These are phyloP conservation scores for Trichoderma harzianum DNA, from an alignment of 2,329 filamentous ascomycete genomes.

Conservation along the genomic window DNA sequence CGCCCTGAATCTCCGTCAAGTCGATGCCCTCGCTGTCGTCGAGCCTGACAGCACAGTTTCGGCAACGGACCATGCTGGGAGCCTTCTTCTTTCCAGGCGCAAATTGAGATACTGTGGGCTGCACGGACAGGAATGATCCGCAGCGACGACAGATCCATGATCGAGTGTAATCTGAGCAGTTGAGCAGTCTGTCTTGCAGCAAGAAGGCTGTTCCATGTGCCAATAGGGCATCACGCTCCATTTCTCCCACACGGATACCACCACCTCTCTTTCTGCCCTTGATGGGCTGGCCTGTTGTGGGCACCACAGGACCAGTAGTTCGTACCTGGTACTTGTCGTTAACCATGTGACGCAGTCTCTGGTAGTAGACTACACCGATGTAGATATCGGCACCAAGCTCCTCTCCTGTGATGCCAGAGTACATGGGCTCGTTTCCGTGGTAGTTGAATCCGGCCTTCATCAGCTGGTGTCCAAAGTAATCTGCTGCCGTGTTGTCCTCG, in stretches of 20 bases:
- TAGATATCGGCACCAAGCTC: conserved; percentile 95
- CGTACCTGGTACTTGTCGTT: conserved; percentile 99
- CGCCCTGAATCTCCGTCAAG: conserved; percentile 56
- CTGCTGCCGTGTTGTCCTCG: conserved; percentile 84
- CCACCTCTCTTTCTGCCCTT: conserved; percentile 95
- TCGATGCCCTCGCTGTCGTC: conserved; percentile 57
- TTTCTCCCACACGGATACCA: conserved; percentile 98
- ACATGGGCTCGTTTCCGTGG: conserved; percentile 98
- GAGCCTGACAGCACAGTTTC: conserved; percentile 66
- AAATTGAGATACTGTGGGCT: conserved; percentile 69
- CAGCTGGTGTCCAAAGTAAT: conserved; percentile 95
- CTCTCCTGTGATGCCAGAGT: conserved; percentile 92
- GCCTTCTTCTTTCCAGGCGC: conserved; percentile 60
- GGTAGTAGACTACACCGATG: conserved; percentile 96
- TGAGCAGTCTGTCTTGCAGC: conserved; percentile 91
- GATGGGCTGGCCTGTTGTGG: conserved; percentile 90
- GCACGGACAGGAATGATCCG: conserved; percentile 85
- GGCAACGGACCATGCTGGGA: conserved; percentile 70
- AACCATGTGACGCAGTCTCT: conserved; percentile 97
- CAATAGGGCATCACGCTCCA: conserved; percentile 94
- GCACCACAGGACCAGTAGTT: conserved; percentile 88
- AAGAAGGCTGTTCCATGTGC: conserved; percentile 95
- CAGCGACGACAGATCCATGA: conserved; percentile 88
- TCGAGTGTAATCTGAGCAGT: conserved; percentile 90
- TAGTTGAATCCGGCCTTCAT: conserved; percentile 96